phyloP scores from a whole-genome alignment of 2,329 filamentous ascomycete genomes.

The Cladosporium sp. region DNA sequence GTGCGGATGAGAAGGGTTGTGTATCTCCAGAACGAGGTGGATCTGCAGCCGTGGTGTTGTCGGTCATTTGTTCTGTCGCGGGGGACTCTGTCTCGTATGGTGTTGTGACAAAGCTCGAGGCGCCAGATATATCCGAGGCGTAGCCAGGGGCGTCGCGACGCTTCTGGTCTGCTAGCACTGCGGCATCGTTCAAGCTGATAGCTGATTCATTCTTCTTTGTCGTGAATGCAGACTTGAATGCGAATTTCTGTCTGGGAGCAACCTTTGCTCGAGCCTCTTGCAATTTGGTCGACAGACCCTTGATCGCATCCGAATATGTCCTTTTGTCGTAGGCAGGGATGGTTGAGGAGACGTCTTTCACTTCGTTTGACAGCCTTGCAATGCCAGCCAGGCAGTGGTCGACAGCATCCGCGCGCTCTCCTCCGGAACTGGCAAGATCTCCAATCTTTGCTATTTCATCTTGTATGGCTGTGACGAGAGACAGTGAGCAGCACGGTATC shows the following conservation, averaged over 20 bases:
- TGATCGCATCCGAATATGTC: conserved; percentile 81
- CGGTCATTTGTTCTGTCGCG: conserved; percentile 25
- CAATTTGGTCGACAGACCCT: conserved; percentile 75
- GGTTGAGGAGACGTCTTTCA: conserved; percentile 78
- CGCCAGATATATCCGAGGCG: conserved; percentile 38
- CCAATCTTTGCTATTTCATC: conserved; percentile 70
- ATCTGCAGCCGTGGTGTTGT: conserved; percentile 20
- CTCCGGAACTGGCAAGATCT: conserved; percentile 62
- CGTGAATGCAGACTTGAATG: conserved; percentile 62
- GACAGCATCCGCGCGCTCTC: conserved; percentile 76
- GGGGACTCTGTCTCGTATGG: conserved; percentile 30
- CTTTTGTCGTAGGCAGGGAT: conserved; percentile 88
- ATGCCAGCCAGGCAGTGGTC: conserved; percentile 80
- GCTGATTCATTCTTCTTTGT: conserved; percentile 41
- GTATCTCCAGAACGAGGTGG: conserved; percentile 45
- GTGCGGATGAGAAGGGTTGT: conserved; percentile 53
- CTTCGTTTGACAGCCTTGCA: conserved; percentile 75
- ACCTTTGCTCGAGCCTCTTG: conserved; percentile 67
- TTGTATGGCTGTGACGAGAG: conserved; percentile 64
- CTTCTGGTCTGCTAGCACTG: conserved; percentile 53
- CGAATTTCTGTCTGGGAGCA: conserved; percentile 76
- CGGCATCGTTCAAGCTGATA: conserved; percentile 58
- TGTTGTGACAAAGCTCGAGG: conserved; percentile 46
- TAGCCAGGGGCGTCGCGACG: conserved; percentile 42
- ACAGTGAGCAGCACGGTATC: conserved; percentile 1